Evolutionary conservation across 2,329 filamentous ascomycete species (phyloP).

Genomic region (Penicillium sp.): DNA sequence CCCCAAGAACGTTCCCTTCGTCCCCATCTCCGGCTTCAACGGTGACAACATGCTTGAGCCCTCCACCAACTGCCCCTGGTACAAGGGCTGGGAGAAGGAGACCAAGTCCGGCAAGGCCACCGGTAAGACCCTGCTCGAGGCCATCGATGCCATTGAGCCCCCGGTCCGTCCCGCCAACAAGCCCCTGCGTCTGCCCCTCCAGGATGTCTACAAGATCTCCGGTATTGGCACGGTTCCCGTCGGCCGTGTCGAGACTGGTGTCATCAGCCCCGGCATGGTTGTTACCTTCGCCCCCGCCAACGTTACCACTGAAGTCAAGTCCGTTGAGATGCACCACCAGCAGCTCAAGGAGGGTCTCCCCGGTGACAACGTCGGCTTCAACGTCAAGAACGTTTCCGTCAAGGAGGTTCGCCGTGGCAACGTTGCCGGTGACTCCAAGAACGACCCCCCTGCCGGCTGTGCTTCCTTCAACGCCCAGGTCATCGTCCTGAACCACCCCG

Average conservation of each 20-base stretch:
- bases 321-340: conserved; percentile 99
- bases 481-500: conserved; percentile 99
- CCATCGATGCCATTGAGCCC: conserved; percentile 92
- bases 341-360: conserved; percentile 91
- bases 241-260: conserved; percentile 99
- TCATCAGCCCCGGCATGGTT: conserved; percentile 76
- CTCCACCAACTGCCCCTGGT: conserved; percentile 96
- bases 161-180: conserved; percentile 94
- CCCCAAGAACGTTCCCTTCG: conserved; percentile 97
- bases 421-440: conserved; percentile 99
- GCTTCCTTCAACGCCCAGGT: conserved; percentile 99
- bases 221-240: conserved; percentile 99
- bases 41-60: conserved; percentile 97
- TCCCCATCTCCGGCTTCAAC: conserved; percentile 99
- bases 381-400: conserved; percentile 99
- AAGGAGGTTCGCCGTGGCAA: conserved; percentile 99
- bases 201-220: conserved; percentile 99
- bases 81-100: conserved; percentile 99
- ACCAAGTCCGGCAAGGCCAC: conserved; percentile 76
- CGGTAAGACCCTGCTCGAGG: conserved; percentile 98
- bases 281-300: conserved; percentile 97
- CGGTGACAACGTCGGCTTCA: conserved; percentile 99
- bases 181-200: conserved; percentile 98
- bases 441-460: conserved; percentile 83
- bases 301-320: conserved; percentile 99